Conservation (phyloP, 164 flowering plant species). For the Magnolia kwangsiensis region DNA sequence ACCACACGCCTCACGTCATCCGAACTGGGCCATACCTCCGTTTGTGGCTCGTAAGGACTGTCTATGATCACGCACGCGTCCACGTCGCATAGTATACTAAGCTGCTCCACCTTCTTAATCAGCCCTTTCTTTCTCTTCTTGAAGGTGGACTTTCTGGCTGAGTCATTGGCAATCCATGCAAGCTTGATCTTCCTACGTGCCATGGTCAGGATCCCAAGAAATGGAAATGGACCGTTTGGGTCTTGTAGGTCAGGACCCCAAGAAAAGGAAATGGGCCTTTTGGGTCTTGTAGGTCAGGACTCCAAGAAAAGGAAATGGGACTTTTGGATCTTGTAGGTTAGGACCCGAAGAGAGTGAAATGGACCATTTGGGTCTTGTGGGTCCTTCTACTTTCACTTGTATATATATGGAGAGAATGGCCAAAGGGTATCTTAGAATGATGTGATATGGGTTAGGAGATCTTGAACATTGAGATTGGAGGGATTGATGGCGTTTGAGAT, state of each 20-base stretch:
- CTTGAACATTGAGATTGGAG: background rate
- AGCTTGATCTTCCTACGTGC: slow-evolving; percentile 67
- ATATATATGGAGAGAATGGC: background rate
- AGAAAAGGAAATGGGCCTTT: background rate
- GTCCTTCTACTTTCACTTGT: background rate
- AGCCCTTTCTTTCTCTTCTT: slow-evolving; percentile 65
- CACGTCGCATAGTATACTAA: slow-evolving; percentile 59
- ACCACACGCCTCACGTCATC: slow-evolving; percentile 36
- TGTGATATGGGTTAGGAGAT: background rate
- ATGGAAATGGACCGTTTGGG: background rate
- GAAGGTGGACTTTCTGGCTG: slow-evolving; percentile 53
- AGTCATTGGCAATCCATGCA: slow-evolving; percentile 49
- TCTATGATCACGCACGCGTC: slow-evolving; percentile 50
- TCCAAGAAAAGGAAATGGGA: background rate
- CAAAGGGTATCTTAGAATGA: background rate
- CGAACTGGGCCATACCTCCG: slow-evolving; percentile 58
- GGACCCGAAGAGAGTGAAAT: background rate
- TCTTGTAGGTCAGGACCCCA: too few species aligned
- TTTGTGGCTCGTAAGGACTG: slow-evolving; percentile 38
- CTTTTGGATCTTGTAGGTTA: too few species aligned
- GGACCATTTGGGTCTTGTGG: background rate
- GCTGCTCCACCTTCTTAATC: slow-evolving; percentile 62
- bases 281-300: background rate
- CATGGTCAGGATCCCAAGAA: slow-evolving; percentile 20
- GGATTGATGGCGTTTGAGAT: background rate